Evolutionary conservation across 495 filamentous ascomycete species (phyloP), one percentile per base, ranked within the genome.

Genomic region (Aspergillus baeticus): DNA sequence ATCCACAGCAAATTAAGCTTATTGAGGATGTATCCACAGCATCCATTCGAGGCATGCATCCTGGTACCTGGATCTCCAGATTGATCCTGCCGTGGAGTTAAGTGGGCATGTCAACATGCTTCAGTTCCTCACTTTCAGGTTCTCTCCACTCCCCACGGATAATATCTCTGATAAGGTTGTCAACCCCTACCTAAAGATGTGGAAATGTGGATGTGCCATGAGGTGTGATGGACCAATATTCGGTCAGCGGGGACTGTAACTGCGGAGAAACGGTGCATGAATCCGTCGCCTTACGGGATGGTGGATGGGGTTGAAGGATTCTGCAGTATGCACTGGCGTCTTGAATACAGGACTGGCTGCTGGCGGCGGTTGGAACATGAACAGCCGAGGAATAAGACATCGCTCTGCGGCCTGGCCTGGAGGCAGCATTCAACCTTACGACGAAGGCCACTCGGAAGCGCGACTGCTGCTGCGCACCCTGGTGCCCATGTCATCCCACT

Each of bases 171-270:
- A 65, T 65, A 65, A 65, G 62, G 62, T 62, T 65, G 51, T 18
- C 33, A 23, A 46, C 50, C 48, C 36, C 58, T 61, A 46, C 56
- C 53, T 58, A 52, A 43, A 58, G 46, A 57, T 61, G 62, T 65
- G 62, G 62, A 57, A 65, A 59, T 61, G 62, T 65, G 62, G 62
- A 65, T 61, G 63, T 61, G 60, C 63, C 59, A 66, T 59, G 60
- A 66, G 63, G 59, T 56, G 39, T 38, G 57, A 43, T 55, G 57
- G 55, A 45, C 62, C 62, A 61, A 55, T 57, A 62, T 62, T 57
- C 48, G 45, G 52, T 42, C 50, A 41, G 62, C 62, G 62, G 62
- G 37, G 58, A 55, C 62, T 59, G 59, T 65, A 57, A 65, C 49
- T 65, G 62, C 62, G 62, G 62, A 62, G 59, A 62, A 64, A 48